Conservation (phyloP, 2,329 filamentous ascomycete genomes). For the Colletotrichum sp. region DNA sequence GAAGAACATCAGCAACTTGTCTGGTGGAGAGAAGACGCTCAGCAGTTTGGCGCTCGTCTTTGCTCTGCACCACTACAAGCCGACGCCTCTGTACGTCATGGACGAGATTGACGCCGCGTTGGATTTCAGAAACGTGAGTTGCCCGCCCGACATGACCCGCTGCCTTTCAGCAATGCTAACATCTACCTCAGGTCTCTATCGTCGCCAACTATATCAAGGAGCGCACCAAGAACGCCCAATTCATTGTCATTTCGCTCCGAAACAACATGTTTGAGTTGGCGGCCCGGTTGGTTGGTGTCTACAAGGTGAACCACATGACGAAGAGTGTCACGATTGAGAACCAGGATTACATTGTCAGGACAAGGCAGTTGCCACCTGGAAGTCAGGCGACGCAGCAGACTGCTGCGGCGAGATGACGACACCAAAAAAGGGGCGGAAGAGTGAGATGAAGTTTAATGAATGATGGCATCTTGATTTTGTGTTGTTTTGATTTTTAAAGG, state of each 20-base stretch:
- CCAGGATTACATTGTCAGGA: conserved; percentile 70
- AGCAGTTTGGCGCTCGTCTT: conserved; percentile 96
- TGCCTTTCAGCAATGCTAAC: conserved; percentile 15
- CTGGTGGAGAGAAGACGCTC: conserved; percentile 96
- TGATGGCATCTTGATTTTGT: conserved; percentile 13
- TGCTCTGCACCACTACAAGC: conserved; percentile 96
- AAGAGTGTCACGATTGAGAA: conserved; percentile 93
- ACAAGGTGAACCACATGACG: conserved; percentile 99
- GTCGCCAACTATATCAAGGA: conserved; percentile 99
- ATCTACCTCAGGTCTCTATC: conserved; percentile 78
- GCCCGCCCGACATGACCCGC: background rate
- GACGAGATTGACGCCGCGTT: conserved; percentile 98
- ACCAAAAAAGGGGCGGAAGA: background rate
- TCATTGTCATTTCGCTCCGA: conserved; percentile 95
- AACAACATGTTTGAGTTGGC: conserved; percentile 99
- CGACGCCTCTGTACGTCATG: conserved; percentile 98
- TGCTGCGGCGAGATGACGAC: conserved; percentile 1
- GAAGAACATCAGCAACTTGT: conserved; percentile 98
- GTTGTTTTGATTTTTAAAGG: background rate
- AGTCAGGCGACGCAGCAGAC: conserved; percentile 23
- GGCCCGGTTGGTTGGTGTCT: conserved; percentile 92
- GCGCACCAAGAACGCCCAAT: conserved; percentile 98
- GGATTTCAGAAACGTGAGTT: conserved; percentile 94
- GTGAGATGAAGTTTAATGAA: background rate
- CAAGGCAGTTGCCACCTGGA: conserved; percentile 36